Evolutionary conservation across 345 rosid species (phyloP).

Genomic region (Luvunga scandens): DNA sequence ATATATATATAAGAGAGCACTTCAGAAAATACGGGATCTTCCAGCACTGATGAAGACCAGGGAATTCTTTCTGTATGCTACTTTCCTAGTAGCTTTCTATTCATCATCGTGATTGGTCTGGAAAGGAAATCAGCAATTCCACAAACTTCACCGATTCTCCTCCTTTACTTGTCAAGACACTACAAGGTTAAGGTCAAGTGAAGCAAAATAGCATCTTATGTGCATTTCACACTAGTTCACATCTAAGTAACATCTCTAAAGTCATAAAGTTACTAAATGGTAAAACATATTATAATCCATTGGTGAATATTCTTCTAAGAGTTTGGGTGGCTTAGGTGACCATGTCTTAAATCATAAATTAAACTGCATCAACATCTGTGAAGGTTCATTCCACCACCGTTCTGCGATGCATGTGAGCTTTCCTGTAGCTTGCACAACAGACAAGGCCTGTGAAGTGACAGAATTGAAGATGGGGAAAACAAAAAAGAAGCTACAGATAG

Average conservation of each 20-base stretch:
- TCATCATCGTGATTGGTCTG: no score
- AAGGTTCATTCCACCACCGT: constrained; percentile 63
- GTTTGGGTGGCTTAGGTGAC: constrained; percentile 34
- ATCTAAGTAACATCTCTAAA: constrained; percentile 12
- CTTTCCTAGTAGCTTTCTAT: no score
- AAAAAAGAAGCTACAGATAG: constrained; percentile 79
- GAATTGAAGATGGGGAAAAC: constrained; percentile 77
- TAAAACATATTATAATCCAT: background rate
- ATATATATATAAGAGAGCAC: no score
- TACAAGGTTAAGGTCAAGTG: constrained; percentile 5
- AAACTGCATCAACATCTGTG: constrained; percentile 62
- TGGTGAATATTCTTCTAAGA: constrained; percentile 23
- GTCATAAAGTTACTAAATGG: constrained; percentile 5
- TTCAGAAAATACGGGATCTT: no score
- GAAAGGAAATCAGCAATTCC: no score
- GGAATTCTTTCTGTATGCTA: no score
- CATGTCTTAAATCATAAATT: constrained; percentile 53
- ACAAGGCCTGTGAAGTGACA: constrained; percentile 80
- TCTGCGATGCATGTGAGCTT: constrained; percentile 56
- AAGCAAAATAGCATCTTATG: constrained; percentile 23
- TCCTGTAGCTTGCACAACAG: constrained; percentile 95
- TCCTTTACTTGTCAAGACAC: background rate
- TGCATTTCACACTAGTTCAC: constrained; percentile 11
- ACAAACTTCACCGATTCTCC: background rate
- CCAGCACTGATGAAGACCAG: no score